phyloP scores from a whole-genome alignment of 257 asterid genomes.

The Scutellaria barbata region DNA sequence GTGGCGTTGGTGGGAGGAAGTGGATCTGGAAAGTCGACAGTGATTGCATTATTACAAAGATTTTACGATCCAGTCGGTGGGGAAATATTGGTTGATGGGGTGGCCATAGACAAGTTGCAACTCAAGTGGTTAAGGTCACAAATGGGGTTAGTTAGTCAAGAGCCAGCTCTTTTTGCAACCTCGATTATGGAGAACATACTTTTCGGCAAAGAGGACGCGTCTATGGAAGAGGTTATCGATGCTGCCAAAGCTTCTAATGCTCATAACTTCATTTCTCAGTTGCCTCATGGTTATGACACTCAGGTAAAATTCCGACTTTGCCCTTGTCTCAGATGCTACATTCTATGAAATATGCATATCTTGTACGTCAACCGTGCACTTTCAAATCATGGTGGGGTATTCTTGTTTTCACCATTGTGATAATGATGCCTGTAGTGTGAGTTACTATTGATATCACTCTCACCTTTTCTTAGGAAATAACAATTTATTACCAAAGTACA shows the following conservation, averaged over 20 bases:
- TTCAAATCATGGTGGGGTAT: slow-evolving; percentile 15
- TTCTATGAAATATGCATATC: neutral
- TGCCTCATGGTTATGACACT: slow-evolving; percentile 91
- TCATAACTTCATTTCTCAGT: slow-evolving; percentile 76
- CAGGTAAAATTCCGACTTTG: slow-evolving; percentile 52
- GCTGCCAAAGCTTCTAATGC: slow-evolving; percentile 97
- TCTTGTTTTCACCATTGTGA: slow-evolving; percentile 3
- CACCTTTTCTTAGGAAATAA: neutral
- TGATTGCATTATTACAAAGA: slow-evolving; percentile 75
- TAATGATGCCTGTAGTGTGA: slow-evolving; percentile 21
- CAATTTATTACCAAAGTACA: slow-evolving; percentile 7
- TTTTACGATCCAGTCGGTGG: slow-evolving; percentile 85
- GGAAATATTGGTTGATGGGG: slow-evolving; percentile 74
- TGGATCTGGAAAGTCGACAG: slow-evolving; percentile 94
- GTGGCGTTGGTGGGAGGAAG: slow-evolving; percentile 95
- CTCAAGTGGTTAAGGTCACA: slow-evolving; percentile 93
- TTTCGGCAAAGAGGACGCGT: slow-evolving; percentile 87
- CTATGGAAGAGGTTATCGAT: slow-evolving; percentile 71
- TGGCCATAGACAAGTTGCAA: slow-evolving; percentile 71
- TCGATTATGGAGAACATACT: slow-evolving; percentile 84
- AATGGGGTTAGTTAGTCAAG: slow-evolving; percentile 97
- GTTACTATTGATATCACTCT: slow-evolving; percentile 1
- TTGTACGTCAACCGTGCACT: neutral
- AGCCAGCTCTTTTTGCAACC: slow-evolving; percentile 91
- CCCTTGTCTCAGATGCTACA: slow-evolving; percentile 4